Evolutionary conservation across 768 basidiomycete species (phyloP).

Genomic region (Gloeophyllum trabeum): DNA sequence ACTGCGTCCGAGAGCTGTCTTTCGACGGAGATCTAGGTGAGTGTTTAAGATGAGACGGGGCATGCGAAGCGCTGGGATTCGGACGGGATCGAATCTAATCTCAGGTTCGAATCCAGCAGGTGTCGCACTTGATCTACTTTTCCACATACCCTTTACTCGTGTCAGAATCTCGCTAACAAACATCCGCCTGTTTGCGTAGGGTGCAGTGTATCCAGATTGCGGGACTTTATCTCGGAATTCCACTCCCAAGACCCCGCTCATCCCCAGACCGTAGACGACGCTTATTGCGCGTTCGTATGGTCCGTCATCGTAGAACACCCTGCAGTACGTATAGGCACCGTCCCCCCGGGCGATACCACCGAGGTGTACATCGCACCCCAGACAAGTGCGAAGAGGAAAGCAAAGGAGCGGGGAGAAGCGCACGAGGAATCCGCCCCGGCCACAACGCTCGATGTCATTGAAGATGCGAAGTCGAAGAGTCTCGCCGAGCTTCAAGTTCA

Average conservation of each 20-base stretch:
- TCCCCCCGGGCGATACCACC: constrained; percentile 44
- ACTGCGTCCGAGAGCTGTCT: constrained; percentile 76
- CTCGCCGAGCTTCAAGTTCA: constrained; percentile 44
- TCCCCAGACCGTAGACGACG: constrained; percentile 57
- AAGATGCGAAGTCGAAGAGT: constrained; percentile 40
- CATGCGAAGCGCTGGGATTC: too few relatives aligned
- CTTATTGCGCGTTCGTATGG: constrained; percentile 77
- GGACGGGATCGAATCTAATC: too few relatives aligned
- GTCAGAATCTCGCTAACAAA: neutral
- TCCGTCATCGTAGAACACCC: constrained; percentile 66
- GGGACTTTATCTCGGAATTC: constrained; percentile 59
- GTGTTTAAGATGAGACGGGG: constrained; percentile 23
- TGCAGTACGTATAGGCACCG: constrained; percentile 62
- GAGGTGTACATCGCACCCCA: constrained; percentile 78
- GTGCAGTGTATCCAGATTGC: constrained; percentile 60
- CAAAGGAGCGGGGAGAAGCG: constrained; percentile 43
- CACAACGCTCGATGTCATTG: constrained; percentile 32
- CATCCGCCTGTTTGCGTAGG: constrained; percentile 31
- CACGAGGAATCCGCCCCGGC: constrained; percentile 29
- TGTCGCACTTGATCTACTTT: neutral
- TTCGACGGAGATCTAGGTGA: constrained; percentile 88
- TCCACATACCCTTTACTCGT: neutral
- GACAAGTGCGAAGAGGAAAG: constrained; percentile 53
- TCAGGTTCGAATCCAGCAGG: too few relatives aligned
- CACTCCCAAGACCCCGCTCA: constrained; percentile 31